Percentiles rank a stretch among this genome's conserved stretches.
Evolutionary conservation across 306 rosid genomes (phyloP).

Genomic region (Trifolium fragiferum): DNA sequence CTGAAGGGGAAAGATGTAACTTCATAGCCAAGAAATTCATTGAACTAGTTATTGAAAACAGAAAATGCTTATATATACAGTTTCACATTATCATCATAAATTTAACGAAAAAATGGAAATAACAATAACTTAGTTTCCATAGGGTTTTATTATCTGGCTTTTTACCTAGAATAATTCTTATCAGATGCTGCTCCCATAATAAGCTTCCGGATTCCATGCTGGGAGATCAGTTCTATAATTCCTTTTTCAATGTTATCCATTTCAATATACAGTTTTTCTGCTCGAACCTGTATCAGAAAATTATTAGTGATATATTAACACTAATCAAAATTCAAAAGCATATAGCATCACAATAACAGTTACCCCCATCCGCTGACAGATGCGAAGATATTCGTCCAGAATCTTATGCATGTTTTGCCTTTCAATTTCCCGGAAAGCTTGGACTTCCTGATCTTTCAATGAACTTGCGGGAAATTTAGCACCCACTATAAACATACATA

Average conservation of each 20-base stretch:
- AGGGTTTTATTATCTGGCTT: slow-evolving; percentile 21
- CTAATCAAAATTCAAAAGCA: slow-evolving; percentile 17
- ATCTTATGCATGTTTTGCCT: slow-evolving; percentile 65
- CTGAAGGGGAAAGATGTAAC: slow-evolving; percentile 1
- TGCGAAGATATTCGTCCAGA: slow-evolving; percentile 63
- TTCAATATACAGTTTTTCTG: slow-evolving; percentile 62
- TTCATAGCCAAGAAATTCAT: slow-evolving; percentile 9
- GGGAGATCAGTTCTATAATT: slow-evolving; percentile 69
- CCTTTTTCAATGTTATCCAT: slow-evolving; percentile 75
- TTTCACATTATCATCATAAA: slow-evolving; percentile 1
- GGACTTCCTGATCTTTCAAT: slow-evolving; percentile 65
- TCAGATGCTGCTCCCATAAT: slow-evolving; percentile 95
- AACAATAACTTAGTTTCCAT: not conserved
- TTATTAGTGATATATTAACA: slow-evolving; percentile 39
- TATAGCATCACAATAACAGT: not conserved
- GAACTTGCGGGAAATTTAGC: slow-evolving; percentile 68
- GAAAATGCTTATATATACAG: not conserved
- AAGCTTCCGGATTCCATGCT: slow-evolving; percentile 59
- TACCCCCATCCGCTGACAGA: slow-evolving; percentile 79
- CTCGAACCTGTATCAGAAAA: slow-evolving; percentile 57
- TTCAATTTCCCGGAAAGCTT: slow-evolving; percentile 62
- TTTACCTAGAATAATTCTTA: slow-evolving; percentile 68
- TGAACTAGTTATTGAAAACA: slow-evolving; percentile 15
- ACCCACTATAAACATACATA: slow-evolving; percentile 64
- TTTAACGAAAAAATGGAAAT: slow-evolving; percentile 11